Evolutionary conservation across 176 grass and related monocot species (phyloP).

Genomic region (Canna indica): DNA sequence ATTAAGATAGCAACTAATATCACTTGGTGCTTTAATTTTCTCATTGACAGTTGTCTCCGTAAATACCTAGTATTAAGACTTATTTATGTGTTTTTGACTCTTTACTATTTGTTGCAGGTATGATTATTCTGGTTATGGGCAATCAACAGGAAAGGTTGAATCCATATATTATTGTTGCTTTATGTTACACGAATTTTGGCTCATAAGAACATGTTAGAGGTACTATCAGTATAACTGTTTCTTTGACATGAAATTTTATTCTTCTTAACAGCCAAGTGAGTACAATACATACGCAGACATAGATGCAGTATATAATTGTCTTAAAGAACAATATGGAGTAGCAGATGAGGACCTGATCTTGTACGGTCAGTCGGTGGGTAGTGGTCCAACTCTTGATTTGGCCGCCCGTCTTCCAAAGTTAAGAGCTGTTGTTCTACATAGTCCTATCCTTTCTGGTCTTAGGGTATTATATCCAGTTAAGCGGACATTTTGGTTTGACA

Average conservation of each 20-base stretch:
- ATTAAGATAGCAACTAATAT: neutral
- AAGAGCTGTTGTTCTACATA: slow-evolving; percentile 20
- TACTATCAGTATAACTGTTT: neutral
- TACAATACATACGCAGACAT: slow-evolving; percentile 22
- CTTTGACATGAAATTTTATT: slow-evolving; percentile 1
- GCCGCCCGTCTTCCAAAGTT: slow-evolving; percentile 6
- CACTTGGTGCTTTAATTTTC: neutral
- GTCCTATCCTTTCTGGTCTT: slow-evolving; percentile 21
- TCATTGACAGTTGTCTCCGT: no score
- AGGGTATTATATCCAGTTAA: slow-evolving; percentile 16
- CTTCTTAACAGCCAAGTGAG: slow-evolving; percentile 12
- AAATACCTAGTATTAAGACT: neutral
- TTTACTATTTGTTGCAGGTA: slow-evolving; percentile 5
- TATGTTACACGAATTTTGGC: neutral
- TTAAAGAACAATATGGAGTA: slow-evolving; percentile 17
- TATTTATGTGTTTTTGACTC: neutral
- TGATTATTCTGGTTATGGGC: slow-evolving; percentile 19
- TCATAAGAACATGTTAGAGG: neutral
- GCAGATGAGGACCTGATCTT: slow-evolving; percentile 20
- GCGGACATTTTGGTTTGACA: slow-evolving; percentile 21
- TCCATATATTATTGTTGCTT: neutral
- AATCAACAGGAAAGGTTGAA: slow-evolving; percentile 17
- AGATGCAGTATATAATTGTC: slow-evolving; percentile 14
- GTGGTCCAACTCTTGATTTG: slow-evolving; percentile 22
- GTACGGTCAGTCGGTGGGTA: slow-evolving; percentile 20